Evolutionary conservation across 257 asterid species (phyloP), one percentile per base, ranked within the genome.

Genomic region (Cruciata laevipes): DNA sequence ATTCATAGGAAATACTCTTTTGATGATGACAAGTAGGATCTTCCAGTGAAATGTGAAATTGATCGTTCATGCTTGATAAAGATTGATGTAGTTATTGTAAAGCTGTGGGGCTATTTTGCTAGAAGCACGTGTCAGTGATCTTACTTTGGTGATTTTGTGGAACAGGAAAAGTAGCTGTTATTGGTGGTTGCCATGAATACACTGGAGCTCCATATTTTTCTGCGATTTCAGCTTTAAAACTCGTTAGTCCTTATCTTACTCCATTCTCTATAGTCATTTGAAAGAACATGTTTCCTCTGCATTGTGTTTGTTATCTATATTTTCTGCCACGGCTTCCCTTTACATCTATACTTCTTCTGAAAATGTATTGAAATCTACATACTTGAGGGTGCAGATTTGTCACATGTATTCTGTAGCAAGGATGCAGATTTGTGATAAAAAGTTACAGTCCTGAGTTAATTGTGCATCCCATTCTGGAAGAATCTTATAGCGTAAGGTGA

Each of bases 201-300:
- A 94, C 99, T 59, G 99, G 99, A 70, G 99, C 99, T 66, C 99
- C 99, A 35, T 94, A 90, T 78, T 94, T 88, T 53, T 75, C 99
- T 65, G 99, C 99, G 53, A 87, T 94, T 76, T 94, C 99, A 65
- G 99, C 99, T 69, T 80, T 94, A 69, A 94, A 86, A 78, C 88
- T 94, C 67, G 99, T 94, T 61, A 84, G 97, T 85, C 68, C 71
- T 74, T 16, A 17, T 65, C 53, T 59, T 62, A 66, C 42, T 72
- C 64, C 33, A 1, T 24, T 58, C 61, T 52, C 42, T 38, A 21
- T 24, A 7, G 27, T 64, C 27, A 38, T 53, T 61, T 33, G 44
- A 38, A 10, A 65, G 69, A 56, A 49, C 42, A 32, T 63, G 17
- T 25, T 17, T 70, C 33, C 9, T 27, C 30, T 33, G 47, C 32